Evolutionary conservation across 2,329 filamentous ascomycete species (phyloP).

Genomic region (Myriangium duriaei): DNA sequence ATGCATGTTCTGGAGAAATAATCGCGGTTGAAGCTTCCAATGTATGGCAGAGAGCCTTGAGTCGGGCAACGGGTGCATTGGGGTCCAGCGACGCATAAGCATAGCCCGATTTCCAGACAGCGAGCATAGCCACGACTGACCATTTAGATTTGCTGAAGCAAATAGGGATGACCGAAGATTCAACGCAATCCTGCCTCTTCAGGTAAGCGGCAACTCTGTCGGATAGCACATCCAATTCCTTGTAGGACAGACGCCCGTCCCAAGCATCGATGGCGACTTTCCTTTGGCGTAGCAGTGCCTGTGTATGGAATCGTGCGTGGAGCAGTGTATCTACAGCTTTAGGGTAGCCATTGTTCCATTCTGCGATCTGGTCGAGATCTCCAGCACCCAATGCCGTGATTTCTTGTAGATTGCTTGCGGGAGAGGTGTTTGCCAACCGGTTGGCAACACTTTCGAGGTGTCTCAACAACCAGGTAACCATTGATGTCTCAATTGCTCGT

Average conservation of each 20-base stretch:
- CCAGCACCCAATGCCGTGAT: background rate
- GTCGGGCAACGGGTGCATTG: conserved; percentile 16
- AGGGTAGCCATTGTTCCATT: conserved; percentile 2
- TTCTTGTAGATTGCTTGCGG: background rate
- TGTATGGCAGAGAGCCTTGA: conserved; percentile 17
- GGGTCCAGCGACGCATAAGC: conserved; percentile 18
- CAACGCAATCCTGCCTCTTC: background rate
- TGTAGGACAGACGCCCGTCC: conserved; percentile 5
- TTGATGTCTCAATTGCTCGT: background rate
- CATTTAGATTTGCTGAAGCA: conserved; percentile 26
- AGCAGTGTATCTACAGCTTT: background rate
- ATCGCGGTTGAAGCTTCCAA: conserved; percentile 8
- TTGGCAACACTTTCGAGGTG: background rate
- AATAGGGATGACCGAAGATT: conserved; percentile 17
- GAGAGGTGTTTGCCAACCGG: background rate
- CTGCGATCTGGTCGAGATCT: background rate
- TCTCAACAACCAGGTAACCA: background rate
- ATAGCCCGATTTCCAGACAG: conserved; percentile 25
- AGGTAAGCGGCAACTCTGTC: conserved; percentile 7
- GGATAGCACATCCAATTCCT: background rate
- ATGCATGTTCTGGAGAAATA: background rate
- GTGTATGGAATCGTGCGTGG: conserved; percentile 4
- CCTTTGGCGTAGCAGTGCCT: background rate
- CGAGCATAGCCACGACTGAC: conserved; percentile 25
- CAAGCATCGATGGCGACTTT: conserved; percentile 4